Percentiles rank a stretch among this genome's conserved stretches.
Evolutionary conservation across 1,284 basidiomycete species (phyloP).

Genomic region (Trametes pubescens): DNA sequence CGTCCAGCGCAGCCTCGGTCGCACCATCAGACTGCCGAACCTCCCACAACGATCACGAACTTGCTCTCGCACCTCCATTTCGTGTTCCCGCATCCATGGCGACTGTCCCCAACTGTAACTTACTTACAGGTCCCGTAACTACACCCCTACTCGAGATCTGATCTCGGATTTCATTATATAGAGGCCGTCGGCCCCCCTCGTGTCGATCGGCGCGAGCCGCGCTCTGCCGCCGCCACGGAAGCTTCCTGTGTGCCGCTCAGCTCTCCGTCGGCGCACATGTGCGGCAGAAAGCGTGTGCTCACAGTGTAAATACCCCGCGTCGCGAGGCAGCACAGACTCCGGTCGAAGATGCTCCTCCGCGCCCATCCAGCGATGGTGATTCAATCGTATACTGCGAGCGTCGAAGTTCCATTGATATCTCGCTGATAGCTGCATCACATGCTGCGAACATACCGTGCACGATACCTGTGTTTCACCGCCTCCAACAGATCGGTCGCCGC

Average conservation of each 20-base stretch:
- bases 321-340: conserved; percentile 20
- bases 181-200: not conserved
- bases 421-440: conserved; percentile 28
- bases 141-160: conserved; percentile 26
- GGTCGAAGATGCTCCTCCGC: conserved; percentile 15
- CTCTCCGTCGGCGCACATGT: conserved; percentile 12
- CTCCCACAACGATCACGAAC: conserved; percentile 18
- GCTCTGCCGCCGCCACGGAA: conserved; percentile 4
- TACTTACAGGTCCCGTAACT: conserved; percentile 22
- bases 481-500: conserved; percentile 20
- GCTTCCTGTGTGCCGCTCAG: not conserved
- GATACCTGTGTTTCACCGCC: conserved; percentile 34
- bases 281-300: conserved; percentile 10
- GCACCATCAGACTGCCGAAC: not conserved
- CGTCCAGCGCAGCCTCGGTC: not conserved
- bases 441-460: conserved; percentile 38
- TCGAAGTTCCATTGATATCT: conserved; percentile 28
- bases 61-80: conserved; percentile 17
- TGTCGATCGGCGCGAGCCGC: conserved; percentile 13
- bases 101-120: conserved; percentile 25
- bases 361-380: conserved; percentile 19
- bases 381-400: conserved; percentile 40
- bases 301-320: conserved; percentile 6
- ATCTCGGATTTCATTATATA: conserved; percentile 31
- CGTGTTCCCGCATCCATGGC: conserved; percentile 30